These are phyloP conservation scores for Magnolia changhungtana DNA, from an alignment of 164 flowering plant genomes.

Conservation along the genomic window DNA sequence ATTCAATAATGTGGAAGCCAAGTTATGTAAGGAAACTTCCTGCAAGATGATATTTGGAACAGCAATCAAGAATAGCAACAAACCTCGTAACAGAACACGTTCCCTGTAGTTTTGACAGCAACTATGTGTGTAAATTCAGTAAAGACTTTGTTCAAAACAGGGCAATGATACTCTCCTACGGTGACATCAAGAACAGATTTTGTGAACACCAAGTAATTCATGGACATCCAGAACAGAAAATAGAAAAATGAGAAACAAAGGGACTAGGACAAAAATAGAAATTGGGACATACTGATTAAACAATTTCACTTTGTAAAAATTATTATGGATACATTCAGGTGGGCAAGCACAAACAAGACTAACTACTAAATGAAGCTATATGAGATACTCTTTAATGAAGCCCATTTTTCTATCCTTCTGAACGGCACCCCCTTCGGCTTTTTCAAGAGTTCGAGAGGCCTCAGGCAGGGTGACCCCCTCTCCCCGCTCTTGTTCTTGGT, in stretches of 20 bases:
- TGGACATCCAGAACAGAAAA: too few relatives aligned
- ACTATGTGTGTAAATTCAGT: constrained; percentile 95
- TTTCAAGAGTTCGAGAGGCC: too few relatives aligned
- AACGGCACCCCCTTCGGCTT: too few relatives aligned
- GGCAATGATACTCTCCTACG: constrained; percentile 91
- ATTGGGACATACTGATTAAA: not conserved
- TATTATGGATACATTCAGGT: too few relatives aligned
- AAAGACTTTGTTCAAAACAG: constrained; percentile 93
- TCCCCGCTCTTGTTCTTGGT: too few relatives aligned
- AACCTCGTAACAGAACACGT: constrained; percentile 97
- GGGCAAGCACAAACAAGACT: too few relatives aligned
- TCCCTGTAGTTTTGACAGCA: constrained; percentile 93
- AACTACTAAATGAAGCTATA: too few relatives aligned
- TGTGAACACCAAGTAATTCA: not conserved
- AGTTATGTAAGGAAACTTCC: not conserved
- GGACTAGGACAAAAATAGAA: not conserved
- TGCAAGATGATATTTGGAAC: constrained; percentile 2
- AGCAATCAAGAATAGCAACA: constrained; percentile 9
- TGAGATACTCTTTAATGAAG: too few relatives aligned
- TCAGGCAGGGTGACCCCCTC: too few relatives aligned
- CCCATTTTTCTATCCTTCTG: too few relatives aligned
- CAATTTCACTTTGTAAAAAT: not conserved
- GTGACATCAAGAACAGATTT: constrained; percentile 6
- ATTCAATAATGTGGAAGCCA: not conserved
- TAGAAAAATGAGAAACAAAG: too few relatives aligned